Conservation (phyloP, 2,329 filamentous ascomycete genomes). For the Colletotrichum graminicola region DNA sequence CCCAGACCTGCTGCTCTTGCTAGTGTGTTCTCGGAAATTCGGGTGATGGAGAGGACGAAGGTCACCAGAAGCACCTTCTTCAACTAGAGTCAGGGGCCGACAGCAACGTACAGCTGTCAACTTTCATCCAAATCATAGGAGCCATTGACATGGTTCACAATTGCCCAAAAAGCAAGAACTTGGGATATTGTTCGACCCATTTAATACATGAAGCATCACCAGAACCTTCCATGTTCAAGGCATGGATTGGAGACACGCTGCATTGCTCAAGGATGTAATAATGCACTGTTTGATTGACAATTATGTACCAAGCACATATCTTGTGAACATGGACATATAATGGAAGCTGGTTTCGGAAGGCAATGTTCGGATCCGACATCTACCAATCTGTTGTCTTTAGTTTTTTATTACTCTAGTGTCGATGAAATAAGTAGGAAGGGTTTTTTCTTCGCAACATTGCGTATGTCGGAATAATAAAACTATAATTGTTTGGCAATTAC, state of each 20-base stretch:
- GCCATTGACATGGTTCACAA: not conserved
- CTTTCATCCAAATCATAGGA: not conserved
- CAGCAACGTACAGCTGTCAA: not conserved
- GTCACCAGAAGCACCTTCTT: not conserved
- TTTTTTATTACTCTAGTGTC: not conserved
- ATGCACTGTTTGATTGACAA: not conserved
- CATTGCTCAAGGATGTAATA: not conserved
- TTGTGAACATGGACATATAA: not conserved
- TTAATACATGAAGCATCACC: fast-evolving
- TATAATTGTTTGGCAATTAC: not conserved
- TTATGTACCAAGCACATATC: not conserved
- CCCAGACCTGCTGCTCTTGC: too few species aligned
- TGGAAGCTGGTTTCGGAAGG: not conserved
- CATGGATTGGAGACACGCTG: not conserved
- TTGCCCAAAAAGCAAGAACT: not conserved
- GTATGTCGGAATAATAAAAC: not conserved
- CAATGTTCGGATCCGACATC: fast-evolving
- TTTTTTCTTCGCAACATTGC: not conserved
- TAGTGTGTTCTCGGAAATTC: not conserved
- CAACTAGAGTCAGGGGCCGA: too few species aligned
- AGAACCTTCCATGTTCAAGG: not conserved
- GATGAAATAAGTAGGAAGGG: not conserved
- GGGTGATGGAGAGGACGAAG: too few species aligned
- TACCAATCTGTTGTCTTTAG: too few species aligned
- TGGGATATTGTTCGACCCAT: not conserved